A percentile compares a stretch with the other conserved stretches of the same genome.
phyloP scores from a whole-genome alignment of 2,329 filamentous ascomycete genomes.

The Apiospora saccharicola region DNA sequence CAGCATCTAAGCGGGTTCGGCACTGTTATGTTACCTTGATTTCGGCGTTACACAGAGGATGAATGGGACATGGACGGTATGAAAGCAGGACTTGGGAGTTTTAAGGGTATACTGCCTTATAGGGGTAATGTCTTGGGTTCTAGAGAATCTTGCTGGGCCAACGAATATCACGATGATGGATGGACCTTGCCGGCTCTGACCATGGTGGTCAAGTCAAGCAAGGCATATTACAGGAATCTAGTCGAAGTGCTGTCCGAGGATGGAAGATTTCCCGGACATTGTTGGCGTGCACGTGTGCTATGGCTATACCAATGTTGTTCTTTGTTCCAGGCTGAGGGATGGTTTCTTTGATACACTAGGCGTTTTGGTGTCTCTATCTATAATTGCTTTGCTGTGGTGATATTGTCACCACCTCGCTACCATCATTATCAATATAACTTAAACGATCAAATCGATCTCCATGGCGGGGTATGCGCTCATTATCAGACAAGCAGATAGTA shows the following conservation, averaged over 20 bases:
- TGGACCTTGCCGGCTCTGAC: background rate
- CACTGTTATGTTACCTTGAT: background rate
- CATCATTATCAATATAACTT: background rate
- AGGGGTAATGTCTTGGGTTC: background rate
- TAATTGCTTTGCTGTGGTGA: background rate
- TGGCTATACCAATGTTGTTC: background rate
- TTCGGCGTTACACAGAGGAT: constrained; percentile 10
- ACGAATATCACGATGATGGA: constrained; percentile 19
- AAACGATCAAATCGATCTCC: background rate
- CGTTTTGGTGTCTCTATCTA: background rate
- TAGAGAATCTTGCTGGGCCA: constrained; percentile 8
- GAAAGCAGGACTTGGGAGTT: background rate
- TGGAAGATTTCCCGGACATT: background rate
- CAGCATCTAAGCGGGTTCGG: background rate
- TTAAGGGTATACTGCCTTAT: background rate
- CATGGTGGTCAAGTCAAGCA: background rate
- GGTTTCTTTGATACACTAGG: background rate
- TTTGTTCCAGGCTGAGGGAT: background rate
- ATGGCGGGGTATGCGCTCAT: constrained; percentile 9
- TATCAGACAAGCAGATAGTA: background rate
- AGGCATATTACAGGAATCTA: constrained; percentile 7
- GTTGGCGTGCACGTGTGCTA: background rate
- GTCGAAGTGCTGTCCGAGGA: background rate
- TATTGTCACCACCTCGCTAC: background rate
- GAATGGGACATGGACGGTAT: background rate